Evolutionary conservation across 176 grass and related monocot genomes (phyloP), one percentile per base, ranked within the genome.

Genomic region (Hordeum vulgare): DNA sequence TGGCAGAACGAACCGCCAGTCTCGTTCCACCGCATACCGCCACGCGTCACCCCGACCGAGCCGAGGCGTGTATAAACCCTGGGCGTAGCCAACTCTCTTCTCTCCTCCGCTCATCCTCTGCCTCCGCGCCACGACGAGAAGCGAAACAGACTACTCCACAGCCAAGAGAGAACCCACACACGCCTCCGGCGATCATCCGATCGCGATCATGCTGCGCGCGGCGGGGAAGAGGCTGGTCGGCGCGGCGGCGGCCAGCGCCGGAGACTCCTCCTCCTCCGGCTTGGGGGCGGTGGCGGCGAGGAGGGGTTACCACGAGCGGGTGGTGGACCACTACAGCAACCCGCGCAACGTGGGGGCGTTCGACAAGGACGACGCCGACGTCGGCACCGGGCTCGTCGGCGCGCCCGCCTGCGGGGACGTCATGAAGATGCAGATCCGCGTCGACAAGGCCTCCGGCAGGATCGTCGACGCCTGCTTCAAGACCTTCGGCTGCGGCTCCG

Each of bases 381-480:
- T 99, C 13, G 93, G 87, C 36, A 98, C 93, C 66, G 93, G 96
- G 42, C 85, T 98, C 71, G 96, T 95, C 21, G 96, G 96, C 21
- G 96, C 91, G 53, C 96, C 96, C 12, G 96, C 96, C 3, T 98
- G 93, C 71, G 96, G 96, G 21, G 93, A 98, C 77, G 96, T 98
- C 80, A 98, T 98, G 96, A 93, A 95, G 89, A 87, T 98, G 74
- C 93, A 95, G 87, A 98, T 98, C 77, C 92, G 84, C 85, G 87
- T 95, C 62, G 93, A 98, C 66, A 80, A 93, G 27, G 80, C 25
- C 0, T 86, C 93, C 31, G 93, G 93, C 10, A 91, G 41, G 87
- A 95, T 98, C 76, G 80, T 91, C 54, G 93, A 98, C 62, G 91
- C 93, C 12, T 94, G 96, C 77, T 98, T 98, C 80, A 99, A 99